Conservation (phyloP, 148 eudicot species). For the Suaeda aralocaspica region DNA sequence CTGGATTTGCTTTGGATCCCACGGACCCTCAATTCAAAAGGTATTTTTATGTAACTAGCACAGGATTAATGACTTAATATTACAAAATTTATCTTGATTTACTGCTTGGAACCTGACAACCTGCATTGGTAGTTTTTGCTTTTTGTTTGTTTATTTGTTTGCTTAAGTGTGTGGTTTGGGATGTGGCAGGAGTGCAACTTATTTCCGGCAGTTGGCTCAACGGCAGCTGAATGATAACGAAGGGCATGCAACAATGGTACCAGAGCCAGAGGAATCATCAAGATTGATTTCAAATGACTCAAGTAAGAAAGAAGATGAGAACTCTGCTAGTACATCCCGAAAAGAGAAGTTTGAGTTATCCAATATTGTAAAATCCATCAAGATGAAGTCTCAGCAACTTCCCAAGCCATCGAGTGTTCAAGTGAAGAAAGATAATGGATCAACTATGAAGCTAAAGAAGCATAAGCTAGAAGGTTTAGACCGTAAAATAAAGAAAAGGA, state of each 20-base stretch:
- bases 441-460: constrained; percentile 25
- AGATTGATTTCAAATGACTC: constrained; percentile 14
- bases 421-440: constrained; percentile 14
- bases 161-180: constrained; percentile 16
- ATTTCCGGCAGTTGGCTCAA: constrained; percentile 62
- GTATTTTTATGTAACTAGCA: constrained; percentile 26
- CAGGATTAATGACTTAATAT: not conserved
- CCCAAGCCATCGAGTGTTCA: constrained; percentile 32
- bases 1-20: constrained; percentile 75
- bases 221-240: constrained; percentile 36
- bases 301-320: constrained; percentile 17
- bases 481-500: constrained; percentile 23
- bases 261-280: constrained; percentile 12
- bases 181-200: constrained; percentile 74
- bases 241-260: constrained; percentile 23
- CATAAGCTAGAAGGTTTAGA: constrained; percentile 21
- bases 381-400: constrained; percentile 69
- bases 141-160: not conserved
- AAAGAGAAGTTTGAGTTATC: constrained; percentile 64
- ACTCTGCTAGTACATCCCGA: constrained; percentile 14
- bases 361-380: constrained; percentile 60
- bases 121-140: not conserved
- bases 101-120: not conserved
- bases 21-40: constrained; percentile 95
- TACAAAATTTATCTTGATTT: not conserved